Evolutionary conservation across 2,329 filamentous ascomycete genomes (phyloP).

Genomic region (Apiospora phragmitis): DNA sequence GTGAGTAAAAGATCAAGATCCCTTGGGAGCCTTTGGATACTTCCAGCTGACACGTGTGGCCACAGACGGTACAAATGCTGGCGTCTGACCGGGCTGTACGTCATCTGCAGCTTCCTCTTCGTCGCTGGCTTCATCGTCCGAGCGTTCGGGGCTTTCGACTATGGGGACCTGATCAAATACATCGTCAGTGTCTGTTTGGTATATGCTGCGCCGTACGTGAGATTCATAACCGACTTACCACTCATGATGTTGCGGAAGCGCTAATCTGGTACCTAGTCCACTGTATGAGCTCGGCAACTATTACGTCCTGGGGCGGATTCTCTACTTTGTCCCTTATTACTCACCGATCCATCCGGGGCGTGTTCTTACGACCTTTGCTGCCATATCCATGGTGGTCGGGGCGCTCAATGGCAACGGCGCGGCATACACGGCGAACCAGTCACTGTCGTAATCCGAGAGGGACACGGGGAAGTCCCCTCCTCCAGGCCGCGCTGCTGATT

Average conservation of each 20-base stretch:
- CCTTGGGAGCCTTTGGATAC: background rate
- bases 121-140: constrained; percentile 53
- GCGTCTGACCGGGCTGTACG: constrained; percentile 54
- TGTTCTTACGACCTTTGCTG: constrained; percentile 43
- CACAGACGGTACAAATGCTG: constrained; percentile 56
- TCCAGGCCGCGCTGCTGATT: constrained; percentile 53
- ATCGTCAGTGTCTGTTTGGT: constrained; percentile 42
- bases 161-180: constrained; percentile 41
- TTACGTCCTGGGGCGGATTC: constrained; percentile 54
- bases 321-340: constrained; percentile 59
- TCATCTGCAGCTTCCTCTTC: constrained; percentile 56
- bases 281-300: constrained; percentile 59
- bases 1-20: constrained; percentile 38
- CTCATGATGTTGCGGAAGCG: background rate
- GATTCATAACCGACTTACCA: background rate
- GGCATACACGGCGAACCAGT: constrained; percentile 46
- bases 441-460: constrained; percentile 38
- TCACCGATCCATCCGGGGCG: constrained; percentile 47
- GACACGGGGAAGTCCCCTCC: constrained; percentile 43
- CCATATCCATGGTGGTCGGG: constrained; percentile 48
- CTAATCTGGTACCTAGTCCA: constrained; percentile 37
- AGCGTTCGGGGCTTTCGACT: constrained; percentile 48
- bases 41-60: background rate
- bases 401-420: constrained; percentile 49
- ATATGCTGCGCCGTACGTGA: constrained; percentile 35